Percentiles rank a stretch among this genome's conserved stretches.
These are phyloP conservation scores for Brasilioporus rufonigricans DNA, from an alignment of 768 basidiomycete species.

Conservation along the genomic window DNA sequence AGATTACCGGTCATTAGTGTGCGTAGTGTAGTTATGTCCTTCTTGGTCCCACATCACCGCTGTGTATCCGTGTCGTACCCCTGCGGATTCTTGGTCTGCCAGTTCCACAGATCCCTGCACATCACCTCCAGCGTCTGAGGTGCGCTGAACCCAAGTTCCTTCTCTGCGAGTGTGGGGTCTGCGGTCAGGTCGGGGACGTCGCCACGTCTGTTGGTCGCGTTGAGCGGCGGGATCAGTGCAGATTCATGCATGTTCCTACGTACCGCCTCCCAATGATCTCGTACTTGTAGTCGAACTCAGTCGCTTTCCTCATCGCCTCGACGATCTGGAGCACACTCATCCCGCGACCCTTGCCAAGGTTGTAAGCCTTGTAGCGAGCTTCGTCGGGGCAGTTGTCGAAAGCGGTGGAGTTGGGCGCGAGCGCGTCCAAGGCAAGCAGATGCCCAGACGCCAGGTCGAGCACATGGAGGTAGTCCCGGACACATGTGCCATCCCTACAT, in stretches of 20 bases:
- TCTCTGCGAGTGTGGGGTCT: constrained; percentile 85
- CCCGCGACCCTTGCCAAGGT: constrained; percentile 91
- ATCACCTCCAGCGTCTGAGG: constrained; percentile 79
- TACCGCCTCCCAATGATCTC: constrained; percentile 90
- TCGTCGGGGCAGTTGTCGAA: constrained; percentile 56
- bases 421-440: constrained; percentile 83
- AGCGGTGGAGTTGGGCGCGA: constrained; percentile 51
- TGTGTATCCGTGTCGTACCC: constrained; percentile 62
- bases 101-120: constrained; percentile 98
- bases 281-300: constrained; percentile 83
- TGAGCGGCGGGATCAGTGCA: constrained; percentile 2
- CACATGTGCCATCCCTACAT: constrained; percentile 88
- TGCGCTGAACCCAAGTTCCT: constrained; percentile 91
- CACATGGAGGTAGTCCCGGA: constrained; percentile 93
- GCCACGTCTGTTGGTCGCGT: constrained; percentile 55
- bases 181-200: constrained; percentile 98
- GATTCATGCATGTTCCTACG: constrained; percentile 25
- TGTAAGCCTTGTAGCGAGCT: constrained; percentile 88
- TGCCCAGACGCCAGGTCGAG: constrained; percentile 96
- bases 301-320: constrained; percentile 90
- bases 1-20: too few relatives aligned
- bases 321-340: constrained; percentile 93
- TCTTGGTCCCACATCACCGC: constrained; percentile 11
- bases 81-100: constrained; percentile 89
- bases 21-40: too few relatives aligned